These are phyloP conservation scores for Metschnikowia sp. DNA, from an alignment of 805 yeast genomes.

Conservation along the genomic window DNA sequence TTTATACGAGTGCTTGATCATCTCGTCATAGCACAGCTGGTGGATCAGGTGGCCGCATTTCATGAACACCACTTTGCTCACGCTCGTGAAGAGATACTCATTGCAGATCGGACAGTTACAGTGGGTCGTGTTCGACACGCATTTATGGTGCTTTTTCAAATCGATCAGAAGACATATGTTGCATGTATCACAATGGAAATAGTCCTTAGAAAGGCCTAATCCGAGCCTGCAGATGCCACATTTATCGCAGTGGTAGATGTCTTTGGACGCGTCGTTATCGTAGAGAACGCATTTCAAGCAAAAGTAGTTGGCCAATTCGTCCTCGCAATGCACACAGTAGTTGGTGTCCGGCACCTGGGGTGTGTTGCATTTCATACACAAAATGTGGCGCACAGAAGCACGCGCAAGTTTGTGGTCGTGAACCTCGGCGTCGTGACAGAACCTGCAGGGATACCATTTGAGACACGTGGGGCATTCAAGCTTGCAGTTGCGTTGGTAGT, in stretches of 20 bases:
- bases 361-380: constrained; percentile 77
- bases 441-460: constrained; percentile 76
- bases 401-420: constrained; percentile 57
- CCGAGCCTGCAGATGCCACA: constrained; percentile 95
- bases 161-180: constrained; percentile 84
- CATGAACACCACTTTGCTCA: constrained; percentile 85
- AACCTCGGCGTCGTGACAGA: constrained; percentile 74
- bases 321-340: constrained; percentile 65
- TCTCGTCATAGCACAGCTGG: constrained; percentile 76
- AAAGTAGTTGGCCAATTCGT: constrained; percentile 68
- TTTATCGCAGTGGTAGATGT: constrained; percentile 86
- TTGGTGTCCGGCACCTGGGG: constrained; percentile 71
- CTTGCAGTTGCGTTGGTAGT: constrained; percentile 81
- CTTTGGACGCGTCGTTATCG: constrained; percentile 74
- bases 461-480: constrained; percentile 74
- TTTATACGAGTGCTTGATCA: constrained; percentile 78
- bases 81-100: constrained; percentile 83
- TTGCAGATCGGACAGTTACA: constrained; percentile 92
- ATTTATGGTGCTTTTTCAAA: constrained; percentile 70
- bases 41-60: constrained; percentile 93
- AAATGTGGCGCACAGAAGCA: constrained; percentile 57
- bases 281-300: constrained; percentile 77
- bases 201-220: constrained; percentile 81
- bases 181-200: constrained; percentile 87
- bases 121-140: constrained; percentile 84